Conservation (phyloP, 129 eudicot genomes). For the Kitagawia praeruptora region DNA sequence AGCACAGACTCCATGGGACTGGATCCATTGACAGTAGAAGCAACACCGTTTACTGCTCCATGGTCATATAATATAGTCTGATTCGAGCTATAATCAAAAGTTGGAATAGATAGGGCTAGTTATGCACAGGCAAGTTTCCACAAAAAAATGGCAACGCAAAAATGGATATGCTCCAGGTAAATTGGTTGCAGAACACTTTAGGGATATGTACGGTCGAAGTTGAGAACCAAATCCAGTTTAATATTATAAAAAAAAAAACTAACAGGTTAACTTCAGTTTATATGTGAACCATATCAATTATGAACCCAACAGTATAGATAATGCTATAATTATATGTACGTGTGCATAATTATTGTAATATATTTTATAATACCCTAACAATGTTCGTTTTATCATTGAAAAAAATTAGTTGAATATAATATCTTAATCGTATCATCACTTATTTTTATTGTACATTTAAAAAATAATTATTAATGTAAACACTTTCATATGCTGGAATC, state of each 20-base stretch:
- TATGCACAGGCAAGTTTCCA: not conserved
- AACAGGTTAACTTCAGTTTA: not conserved
- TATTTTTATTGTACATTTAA: not conserved
- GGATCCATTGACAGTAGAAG: slow-evolving; percentile 38
- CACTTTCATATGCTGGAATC: not conserved
- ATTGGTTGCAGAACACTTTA: not conserved
- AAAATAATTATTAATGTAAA: not conserved
- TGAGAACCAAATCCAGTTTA: not conserved
- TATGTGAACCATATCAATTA: not conserved
- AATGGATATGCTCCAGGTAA: not conserved
- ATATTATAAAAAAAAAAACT: not conserved
- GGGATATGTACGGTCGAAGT: not conserved
- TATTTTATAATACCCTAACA: not conserved
- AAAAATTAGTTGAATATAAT: not conserved
- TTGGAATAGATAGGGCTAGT: slow-evolving; percentile 13
- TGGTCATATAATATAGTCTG: slow-evolving; percentile 38
- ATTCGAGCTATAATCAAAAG: slow-evolving; percentile 40
- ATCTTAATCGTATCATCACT: not conserved
- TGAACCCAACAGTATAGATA: not conserved
- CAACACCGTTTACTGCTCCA: slow-evolving; percentile 33
- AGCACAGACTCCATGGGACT: slow-evolving; percentile 71
- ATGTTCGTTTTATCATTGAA: not conserved
- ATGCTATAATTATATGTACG: not conserved
- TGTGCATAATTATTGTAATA: not conserved
- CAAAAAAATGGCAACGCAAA: not conserved